These are phyloP conservation scores for Alternaria dauci DNA, from an alignment of 2,329 filamentous ascomycete genomes.

Conservation along the genomic window DNA sequence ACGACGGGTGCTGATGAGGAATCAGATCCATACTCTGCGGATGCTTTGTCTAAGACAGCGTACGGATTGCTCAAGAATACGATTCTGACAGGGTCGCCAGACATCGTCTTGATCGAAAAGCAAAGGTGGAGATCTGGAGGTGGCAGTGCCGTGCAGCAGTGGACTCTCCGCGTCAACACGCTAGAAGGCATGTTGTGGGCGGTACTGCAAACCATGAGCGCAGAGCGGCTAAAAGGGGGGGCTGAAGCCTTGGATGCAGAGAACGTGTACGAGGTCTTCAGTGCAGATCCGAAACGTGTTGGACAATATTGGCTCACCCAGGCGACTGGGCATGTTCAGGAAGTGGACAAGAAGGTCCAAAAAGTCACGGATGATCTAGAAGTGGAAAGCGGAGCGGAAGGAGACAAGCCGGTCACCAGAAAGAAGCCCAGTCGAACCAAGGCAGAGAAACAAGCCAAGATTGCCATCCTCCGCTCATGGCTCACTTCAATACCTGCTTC, in stretches of 20 bases:
- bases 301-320: conserved; percentile 48
- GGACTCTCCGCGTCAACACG: conserved; percentile 83
- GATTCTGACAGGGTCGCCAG: conserved; percentile 65
- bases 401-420: conserved; percentile 25
- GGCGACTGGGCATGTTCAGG: conserved; percentile 15
- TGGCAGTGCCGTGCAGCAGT: conserved; percentile 73
- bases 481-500: conserved; percentile 28
- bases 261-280: conserved; percentile 29
- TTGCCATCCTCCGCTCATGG: conserved; percentile 63
- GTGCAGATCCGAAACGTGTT: conserved; percentile 50
- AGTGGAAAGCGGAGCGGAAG: conserved; percentile 19
- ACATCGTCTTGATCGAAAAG: conserved; percentile 74
- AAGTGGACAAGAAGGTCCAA: background rate
- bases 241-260: background rate
- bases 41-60: conserved; percentile 63
- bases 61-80: conserved; percentile 61
- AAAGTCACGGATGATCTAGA: background rate
- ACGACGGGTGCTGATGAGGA: conserved; percentile 17
- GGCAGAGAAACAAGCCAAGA: conserved; percentile 67
- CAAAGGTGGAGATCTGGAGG: conserved; percentile 72
- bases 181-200: conserved; percentile 84
- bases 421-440: conserved; percentile 53
- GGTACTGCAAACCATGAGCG: conserved; percentile 49
- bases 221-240: conserved; percentile 2
- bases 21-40: conserved; percentile 60